phyloP scores from a whole-genome alignment of 768 basidiomycete species.

The Guyanaporus albipodus region DNA sequence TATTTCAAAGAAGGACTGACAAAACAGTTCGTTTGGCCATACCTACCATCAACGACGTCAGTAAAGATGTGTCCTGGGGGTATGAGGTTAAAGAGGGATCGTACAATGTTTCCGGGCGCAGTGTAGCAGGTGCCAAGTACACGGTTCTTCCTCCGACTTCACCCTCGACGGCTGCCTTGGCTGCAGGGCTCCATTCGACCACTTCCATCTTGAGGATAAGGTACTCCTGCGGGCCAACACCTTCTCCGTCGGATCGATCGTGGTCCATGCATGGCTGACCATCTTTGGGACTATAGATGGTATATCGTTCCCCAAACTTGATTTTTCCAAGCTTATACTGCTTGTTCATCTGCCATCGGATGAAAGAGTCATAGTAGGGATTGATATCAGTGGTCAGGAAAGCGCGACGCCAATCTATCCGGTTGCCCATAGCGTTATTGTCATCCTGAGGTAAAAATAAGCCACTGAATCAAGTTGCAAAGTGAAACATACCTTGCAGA shows the following conservation, averaged over 20 bases:
- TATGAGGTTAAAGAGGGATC: constrained; percentile 24
- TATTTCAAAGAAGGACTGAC: constrained; percentile 90
- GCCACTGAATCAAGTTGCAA: neutral
- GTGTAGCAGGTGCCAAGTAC: constrained; percentile 91
- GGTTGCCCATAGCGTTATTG: constrained; percentile 83
- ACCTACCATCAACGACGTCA: constrained; percentile 45
- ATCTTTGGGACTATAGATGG: constrained; percentile 97
- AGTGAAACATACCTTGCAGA: constrained; percentile 63
- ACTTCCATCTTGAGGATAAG: constrained; percentile 95
- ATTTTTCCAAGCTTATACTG: constrained; percentile 83
- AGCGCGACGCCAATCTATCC: constrained; percentile 94
- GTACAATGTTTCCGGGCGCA: constrained; percentile 95
- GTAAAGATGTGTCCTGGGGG: neutral
- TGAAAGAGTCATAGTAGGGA: constrained; percentile 95
- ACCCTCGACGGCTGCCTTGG: constrained; percentile 57
- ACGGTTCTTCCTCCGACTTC: constrained; percentile 79
- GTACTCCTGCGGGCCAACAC: constrained; percentile 92
- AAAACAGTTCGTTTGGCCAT: constrained; percentile 98
- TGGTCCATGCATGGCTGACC: constrained; percentile 99
- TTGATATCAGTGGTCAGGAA: constrained; percentile 95
- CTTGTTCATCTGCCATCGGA: constrained; percentile 98
- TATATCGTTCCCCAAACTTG: constrained; percentile 98
- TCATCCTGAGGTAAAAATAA: constrained; percentile 44
- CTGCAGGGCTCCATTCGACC: constrained; percentile 71
- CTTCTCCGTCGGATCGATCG: constrained; percentile 94